phyloP scores from a whole-genome alignment of 495 filamentous ascomycete genomes.

The Hyaloscypha variabilis region DNA sequence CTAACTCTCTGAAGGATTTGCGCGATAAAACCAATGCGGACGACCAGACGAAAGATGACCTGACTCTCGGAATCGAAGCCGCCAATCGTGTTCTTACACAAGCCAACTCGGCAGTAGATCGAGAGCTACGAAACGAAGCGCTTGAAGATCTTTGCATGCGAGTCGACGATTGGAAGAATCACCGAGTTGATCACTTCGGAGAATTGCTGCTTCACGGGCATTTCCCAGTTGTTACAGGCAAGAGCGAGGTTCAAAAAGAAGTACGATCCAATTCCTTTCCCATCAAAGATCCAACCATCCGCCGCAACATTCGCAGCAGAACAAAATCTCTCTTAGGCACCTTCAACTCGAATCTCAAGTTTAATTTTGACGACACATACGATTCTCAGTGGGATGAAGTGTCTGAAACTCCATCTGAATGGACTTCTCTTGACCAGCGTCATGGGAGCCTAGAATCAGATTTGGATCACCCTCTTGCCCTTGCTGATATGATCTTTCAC shows the following conservation, averaged over 20 bases:
- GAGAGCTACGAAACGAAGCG: slow-evolving; percentile 78
- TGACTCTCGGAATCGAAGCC: slow-evolving; percentile 70
- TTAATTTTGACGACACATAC: background rate
- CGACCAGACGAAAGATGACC: slow-evolving; percentile 65
- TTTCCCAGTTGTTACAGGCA: slow-evolving; percentile 89
- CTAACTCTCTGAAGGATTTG: slow-evolving; percentile 64
- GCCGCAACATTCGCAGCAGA: background rate
- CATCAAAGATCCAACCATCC: background rate
- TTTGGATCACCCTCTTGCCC: slow-evolving; percentile 8
- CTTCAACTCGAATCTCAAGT: slow-evolving; percentile 1
- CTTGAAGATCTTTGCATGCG: slow-evolving; percentile 76
- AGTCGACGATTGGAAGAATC: slow-evolving; percentile 98
- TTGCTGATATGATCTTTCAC: slow-evolving; percentile 27
- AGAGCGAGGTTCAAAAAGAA: slow-evolving; percentile 82
- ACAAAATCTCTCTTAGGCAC: background rate
- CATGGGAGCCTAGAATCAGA: background rate
- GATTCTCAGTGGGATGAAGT: slow-evolving; percentile 17
- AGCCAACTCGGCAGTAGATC: slow-evolving; percentile 88
- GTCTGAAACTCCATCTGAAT: background rate
- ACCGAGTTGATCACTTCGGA: slow-evolving; percentile 87
- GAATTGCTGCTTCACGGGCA: slow-evolving; percentile 88
- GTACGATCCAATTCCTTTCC: slow-evolving; percentile 44
- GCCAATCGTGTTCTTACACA: slow-evolving; percentile 76
- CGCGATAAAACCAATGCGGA: slow-evolving; percentile 77
- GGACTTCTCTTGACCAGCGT: slow-evolving; percentile 13